Evolutionary conservation across 2,329 filamentous ascomycete genomes (phyloP), one percentile per base, ranked within the genome.

Genomic region (Aspergillus fructus): DNA sequence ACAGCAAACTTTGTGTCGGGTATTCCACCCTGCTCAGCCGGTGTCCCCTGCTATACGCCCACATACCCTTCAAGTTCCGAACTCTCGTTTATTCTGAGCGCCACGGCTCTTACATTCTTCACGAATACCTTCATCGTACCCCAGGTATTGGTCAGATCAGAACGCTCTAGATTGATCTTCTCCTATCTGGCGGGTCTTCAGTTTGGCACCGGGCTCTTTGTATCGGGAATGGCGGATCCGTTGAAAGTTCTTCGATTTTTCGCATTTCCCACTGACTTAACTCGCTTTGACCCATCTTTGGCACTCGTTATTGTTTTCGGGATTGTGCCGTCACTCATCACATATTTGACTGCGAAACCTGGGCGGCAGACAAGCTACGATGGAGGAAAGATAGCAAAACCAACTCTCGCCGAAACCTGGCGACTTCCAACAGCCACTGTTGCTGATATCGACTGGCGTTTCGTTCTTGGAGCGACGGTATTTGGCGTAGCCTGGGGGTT

Each of bases 401-500:
- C 80, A 1, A 74, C 69, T 1, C 74, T 81, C 43, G 74, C 72
- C 1, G 67, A 74, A 2, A 66, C 58, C 11, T 82, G 78, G 64
- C 71, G 70, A 30, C 68, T 83, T 15, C 76, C 79, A 5, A 78
- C 73, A 0, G 75, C 76, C 19, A 79, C 75, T 0, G 65, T 79
- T 13, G 71, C 71, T 17, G 79, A 82, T 61, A 77, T 80, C 12
- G 78, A 83, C 63, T 75, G 71, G 70, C 76, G 71, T 40, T 81
- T 83, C 62, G 61, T 83, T 12, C 64, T 71, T 3, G 81, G 81
- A 2, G 76, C 79, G 3, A 71, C 69, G 19, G 70, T 72, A 1
- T 84, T 83, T 66, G 81, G 81, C 0, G 51, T 82, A 24, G 79
- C 76, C 0, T 84, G 81, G 81, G 81, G 81, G 0, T 61, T 81